phyloP scores from a whole-genome alignment of 306 rosid genomes.

The Elaeagnus macrophylla region DNA sequence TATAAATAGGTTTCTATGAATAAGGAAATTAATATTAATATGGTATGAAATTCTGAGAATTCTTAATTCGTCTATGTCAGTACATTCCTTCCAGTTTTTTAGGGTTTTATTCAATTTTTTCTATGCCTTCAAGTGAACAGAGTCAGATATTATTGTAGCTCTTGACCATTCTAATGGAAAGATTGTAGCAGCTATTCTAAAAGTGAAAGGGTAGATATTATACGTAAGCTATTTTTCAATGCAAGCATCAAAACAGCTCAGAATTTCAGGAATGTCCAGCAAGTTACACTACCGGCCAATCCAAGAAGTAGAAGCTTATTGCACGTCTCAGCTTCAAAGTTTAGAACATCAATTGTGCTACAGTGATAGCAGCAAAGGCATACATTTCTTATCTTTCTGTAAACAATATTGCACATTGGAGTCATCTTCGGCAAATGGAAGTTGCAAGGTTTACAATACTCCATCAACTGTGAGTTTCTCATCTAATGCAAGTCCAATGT shows the following conservation, averaged over 20 bases:
- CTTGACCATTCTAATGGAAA: too few species aligned
- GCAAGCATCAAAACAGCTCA: constrained; percentile 72
- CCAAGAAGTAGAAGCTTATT: constrained; percentile 53
- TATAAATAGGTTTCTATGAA: too few species aligned
- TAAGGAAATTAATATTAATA: too few species aligned
- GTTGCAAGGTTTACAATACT: constrained; percentile 34
- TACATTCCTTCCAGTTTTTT: too few species aligned
- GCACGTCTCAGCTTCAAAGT: constrained; percentile 49
- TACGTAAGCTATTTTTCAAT: constrained; percentile 21
- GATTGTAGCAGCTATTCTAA: too few species aligned
- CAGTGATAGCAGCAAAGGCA: constrained; percentile 39
- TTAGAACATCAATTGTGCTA: constrained; percentile 36
- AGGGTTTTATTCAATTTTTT: too few species aligned
- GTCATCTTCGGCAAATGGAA: constrained; percentile 52
- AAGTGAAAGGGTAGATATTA: too few species aligned
- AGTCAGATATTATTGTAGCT: too few species aligned
- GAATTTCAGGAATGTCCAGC: constrained; percentile 49
- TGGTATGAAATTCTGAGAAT: too few species aligned
- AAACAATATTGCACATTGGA: constrained; percentile 72
- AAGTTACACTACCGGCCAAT: constrained; percentile 44
- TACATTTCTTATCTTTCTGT: constrained; percentile 25
- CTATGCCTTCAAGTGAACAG: too few species aligned
- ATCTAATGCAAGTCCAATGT: constrained; percentile 55
- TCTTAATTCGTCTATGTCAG: too few species aligned
- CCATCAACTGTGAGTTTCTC: constrained; percentile 65